Percentiles rank a stretch among this genome's conserved stretches.
Conservation (phyloP, 2,329 filamentous ascomycete species). For the Diaporthe aspalathi region DNA sequence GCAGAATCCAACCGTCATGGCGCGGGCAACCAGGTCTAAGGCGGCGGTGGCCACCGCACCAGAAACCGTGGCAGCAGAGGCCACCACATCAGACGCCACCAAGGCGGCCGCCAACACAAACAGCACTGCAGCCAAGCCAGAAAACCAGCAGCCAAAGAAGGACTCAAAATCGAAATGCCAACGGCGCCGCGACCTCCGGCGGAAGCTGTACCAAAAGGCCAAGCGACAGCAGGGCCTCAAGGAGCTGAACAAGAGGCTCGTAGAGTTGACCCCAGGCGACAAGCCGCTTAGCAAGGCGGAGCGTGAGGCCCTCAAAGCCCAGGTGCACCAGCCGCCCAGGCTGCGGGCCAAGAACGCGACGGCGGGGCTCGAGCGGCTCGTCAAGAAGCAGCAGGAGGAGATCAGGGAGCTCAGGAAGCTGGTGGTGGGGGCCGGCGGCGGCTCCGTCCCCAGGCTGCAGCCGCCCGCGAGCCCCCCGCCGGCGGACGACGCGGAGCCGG, state of each 20-base stretch:
- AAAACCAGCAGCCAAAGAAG: conserved; percentile 12
- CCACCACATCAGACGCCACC: not conserved
- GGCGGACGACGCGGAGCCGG: conserved; percentile 1
- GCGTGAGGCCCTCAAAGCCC: conserved; percentile 7
- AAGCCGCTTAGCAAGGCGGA: conserved; percentile 26
- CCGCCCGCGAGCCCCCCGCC: conserved; percentile 12
- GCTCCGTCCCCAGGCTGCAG: conserved; percentile 17
- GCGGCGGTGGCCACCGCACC: conserved; percentile 13
- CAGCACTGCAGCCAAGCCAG: not conserved
- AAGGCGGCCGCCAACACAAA: not conserved
- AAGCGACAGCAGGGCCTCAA: conserved; percentile 6
- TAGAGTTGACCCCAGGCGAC: conserved; percentile 19
- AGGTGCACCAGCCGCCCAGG: conserved; percentile 33
- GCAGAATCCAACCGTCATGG: conserved; percentile 6
- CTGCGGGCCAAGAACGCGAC: not conserved
- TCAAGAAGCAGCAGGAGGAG: conserved; percentile 34
- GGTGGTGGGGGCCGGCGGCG: conserved; percentile 1
- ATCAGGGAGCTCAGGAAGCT: conserved; percentile 26
- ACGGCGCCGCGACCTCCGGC: conserved; percentile 28
- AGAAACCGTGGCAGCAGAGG: not conserved
- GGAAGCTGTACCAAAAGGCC: conserved; percentile 23
- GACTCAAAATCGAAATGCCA: conserved; percentile 15
- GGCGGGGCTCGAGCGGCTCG: conserved; percentile 31
- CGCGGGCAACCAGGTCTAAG: conserved; percentile 23
- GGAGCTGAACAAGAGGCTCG: conserved; percentile 21